Evolutionary conservation across 805 yeast genomes (phyloP).

Genomic region (Candida chauliodis): DNA sequence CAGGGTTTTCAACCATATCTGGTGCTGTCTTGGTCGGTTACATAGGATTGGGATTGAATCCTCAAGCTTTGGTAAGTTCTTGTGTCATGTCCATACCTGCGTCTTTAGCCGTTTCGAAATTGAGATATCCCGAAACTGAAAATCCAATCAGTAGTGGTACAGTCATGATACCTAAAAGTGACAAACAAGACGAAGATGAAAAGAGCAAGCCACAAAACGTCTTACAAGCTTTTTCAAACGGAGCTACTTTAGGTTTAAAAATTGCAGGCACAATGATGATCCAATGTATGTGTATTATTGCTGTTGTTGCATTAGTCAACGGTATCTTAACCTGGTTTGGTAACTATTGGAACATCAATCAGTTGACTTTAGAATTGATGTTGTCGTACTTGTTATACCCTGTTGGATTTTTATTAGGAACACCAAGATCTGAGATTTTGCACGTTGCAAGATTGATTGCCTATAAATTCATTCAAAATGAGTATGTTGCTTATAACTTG

Average conservation of each 20-base stretch:
- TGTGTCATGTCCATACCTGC: slow-evolving; percentile 71
- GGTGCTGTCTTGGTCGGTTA: slow-evolving; percentile 63
- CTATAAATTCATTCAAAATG: slow-evolving; percentile 58
- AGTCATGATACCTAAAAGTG: slow-evolving; percentile 42
- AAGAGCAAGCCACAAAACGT: slow-evolving; percentile 38
- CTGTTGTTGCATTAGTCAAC: slow-evolving; percentile 52
- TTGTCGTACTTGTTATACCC: slow-evolving; percentile 59
- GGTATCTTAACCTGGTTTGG: slow-evolving; percentile 60
- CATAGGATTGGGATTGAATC: slow-evolving; percentile 58
- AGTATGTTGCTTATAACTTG: slow-evolving; percentile 51
- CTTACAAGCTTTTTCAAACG: slow-evolving; percentile 55
- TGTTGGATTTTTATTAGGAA: slow-evolving; percentile 55
- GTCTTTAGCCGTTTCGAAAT: slow-evolving; percentile 55
- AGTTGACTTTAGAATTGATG: slow-evolving; percentile 52
- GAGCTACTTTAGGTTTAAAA: slow-evolving; percentile 55
- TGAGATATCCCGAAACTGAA: slow-evolving; percentile 59
- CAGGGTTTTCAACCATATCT: slow-evolving; percentile 63
- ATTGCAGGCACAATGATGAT: slow-evolving; percentile 57
- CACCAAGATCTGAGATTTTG: slow-evolving; percentile 49
- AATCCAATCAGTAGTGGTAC: slow-evolving; percentile 48
- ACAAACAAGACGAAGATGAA: slow-evolving; percentile 25
- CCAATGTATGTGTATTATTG: slow-evolving; percentile 60
- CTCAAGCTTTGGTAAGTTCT: slow-evolving; percentile 61
- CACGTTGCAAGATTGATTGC: slow-evolving; percentile 51
- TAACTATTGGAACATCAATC: slow-evolving; percentile 55